These are phyloP conservation scores for Saprolegnia parasitica DNA, from an alignment of 352 stramenopile species.

Conservation along the genomic window DNA sequence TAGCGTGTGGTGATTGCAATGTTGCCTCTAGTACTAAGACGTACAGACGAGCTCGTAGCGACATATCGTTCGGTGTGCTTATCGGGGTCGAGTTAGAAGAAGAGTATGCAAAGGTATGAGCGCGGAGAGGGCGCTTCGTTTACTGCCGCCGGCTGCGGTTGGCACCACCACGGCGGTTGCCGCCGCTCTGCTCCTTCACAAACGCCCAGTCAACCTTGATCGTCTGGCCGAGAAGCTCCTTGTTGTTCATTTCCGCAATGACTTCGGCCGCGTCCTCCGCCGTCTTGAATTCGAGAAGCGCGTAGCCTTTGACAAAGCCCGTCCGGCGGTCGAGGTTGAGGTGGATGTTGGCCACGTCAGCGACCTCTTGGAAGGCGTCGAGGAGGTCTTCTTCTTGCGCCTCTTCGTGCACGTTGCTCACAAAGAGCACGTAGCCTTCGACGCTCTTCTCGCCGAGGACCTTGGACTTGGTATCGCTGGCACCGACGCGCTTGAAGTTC, in stretches of 20 bases:
- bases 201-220: slow-evolving; percentile 95
- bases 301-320: slow-evolving; percentile 95
- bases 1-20: background rate
- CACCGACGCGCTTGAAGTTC: slow-evolving; percentile 75
- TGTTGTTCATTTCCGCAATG: slow-evolving; percentile 90
- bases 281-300: slow-evolving; percentile 90
- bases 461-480: slow-evolving; percentile 21
- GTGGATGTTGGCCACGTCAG: slow-evolving; percentile 94
- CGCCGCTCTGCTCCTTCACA: slow-evolving; percentile 32
- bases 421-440: slow-evolving; percentile 96
- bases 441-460: slow-evolving; percentile 67
- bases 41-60: too few species aligned
- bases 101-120: too few species aligned
- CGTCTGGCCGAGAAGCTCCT: slow-evolving; percentile 84
- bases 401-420: slow-evolving; percentile 94
- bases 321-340: slow-evolving; percentile 94
- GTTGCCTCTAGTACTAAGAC: too few species aligned
- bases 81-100: too few species aligned
- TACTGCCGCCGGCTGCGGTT: slow-evolving; percentile 25
- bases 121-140: background rate
- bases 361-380: slow-evolving; percentile 93
- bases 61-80: too few species aligned
- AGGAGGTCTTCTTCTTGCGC: slow-evolving; percentile 95
- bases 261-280: slow-evolving; percentile 88
- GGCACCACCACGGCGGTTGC: background rate